Base-by-base conservation (phyloP, 352 stramenopile genomes). In the Pythium insidiosum region DNA sequence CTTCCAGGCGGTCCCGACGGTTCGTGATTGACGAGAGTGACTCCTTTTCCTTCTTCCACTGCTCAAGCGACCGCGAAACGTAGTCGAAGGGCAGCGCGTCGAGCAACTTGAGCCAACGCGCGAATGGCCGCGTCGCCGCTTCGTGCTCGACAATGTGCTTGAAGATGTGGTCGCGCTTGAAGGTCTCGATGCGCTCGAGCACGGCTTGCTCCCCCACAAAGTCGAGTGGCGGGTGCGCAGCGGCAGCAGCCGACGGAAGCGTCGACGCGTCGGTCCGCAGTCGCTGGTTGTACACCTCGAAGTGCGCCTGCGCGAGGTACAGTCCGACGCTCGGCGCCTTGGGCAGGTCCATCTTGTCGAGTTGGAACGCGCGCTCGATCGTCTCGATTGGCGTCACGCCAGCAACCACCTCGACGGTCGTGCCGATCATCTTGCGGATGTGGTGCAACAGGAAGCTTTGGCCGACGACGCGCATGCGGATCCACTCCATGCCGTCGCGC, bases 381-480 rank as follows among this genome's bases (percentile, higher is more conserved):
- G 78, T 79, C 11, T 50, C 52, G 6, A 60, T 40, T 13, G 62
- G 47, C 12, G 75, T 71, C 7, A 83, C 58, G 11, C 74, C 77
- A 6, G 76, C 70, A 20, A 91, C 65, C 25, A 94, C 60, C 39
- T 94, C 82, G 18, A 85, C 72, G 1, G 77, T 74, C 38, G 61
- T 80, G 35, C 79, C 82, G 29, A 98, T 90, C 96, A 99, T 99
- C 68, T 98, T 98, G 35, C 96, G 92, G 53, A 99, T 98, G 63
- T 98, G 95, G 58, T 99, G 90, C 29, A 99, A 62, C 29, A 99
- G 58, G 63, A 99, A 99, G 34, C 91, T 97, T 61, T 99, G 95
- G 13, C 96, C 96, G 6, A 96, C 57, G 1, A 99, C 92, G 52
- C 89, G 84, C 40, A 98, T 69, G 2, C 86, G 88, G 44, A 98